Conservation (phyloP, 345 rosid species). For the Litchi chinensis region DNA sequence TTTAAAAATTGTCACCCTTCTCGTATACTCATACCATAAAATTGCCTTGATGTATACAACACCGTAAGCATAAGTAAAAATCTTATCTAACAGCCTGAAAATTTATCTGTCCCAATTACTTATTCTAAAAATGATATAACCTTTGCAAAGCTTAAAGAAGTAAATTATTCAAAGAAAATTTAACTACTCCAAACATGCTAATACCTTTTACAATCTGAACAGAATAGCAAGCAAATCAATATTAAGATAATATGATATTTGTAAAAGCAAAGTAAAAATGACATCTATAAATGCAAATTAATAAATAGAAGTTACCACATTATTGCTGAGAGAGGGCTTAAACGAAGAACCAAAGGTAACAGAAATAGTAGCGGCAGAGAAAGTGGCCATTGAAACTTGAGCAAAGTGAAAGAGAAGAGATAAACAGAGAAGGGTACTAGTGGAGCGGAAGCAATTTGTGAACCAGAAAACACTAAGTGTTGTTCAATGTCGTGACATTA, state of each 20-base stretch:
- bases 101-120: no score
- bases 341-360: slow-evolving; percentile 23
- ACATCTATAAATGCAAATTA: no score
- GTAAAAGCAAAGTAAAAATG: no score
- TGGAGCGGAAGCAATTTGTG: neutral
- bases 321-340: slow-evolving; percentile 25
- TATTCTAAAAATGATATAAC: no score
- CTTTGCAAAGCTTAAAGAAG: no score
- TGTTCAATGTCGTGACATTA: neutral
- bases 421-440: neutral
- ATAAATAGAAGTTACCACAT: slow-evolving; percentile 20
- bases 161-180: neutral
- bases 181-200: neutral
- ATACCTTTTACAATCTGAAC: no score
- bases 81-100: no score
- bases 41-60: neutral
- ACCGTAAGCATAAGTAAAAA: no score
- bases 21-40: neutral
- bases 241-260: neutral
- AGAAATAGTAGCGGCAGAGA: slow-evolving; percentile 28
- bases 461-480: slow-evolving; percentile 2
- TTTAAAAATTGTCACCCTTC: neutral
- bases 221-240: neutral
- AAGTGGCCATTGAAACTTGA: slow-evolving; percentile 29
- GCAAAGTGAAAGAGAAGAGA: slow-evolving; percentile 6